Evolutionary conservation across 331 rosid species (phyloP).

Genomic region (Malus hybrid): DNA sequence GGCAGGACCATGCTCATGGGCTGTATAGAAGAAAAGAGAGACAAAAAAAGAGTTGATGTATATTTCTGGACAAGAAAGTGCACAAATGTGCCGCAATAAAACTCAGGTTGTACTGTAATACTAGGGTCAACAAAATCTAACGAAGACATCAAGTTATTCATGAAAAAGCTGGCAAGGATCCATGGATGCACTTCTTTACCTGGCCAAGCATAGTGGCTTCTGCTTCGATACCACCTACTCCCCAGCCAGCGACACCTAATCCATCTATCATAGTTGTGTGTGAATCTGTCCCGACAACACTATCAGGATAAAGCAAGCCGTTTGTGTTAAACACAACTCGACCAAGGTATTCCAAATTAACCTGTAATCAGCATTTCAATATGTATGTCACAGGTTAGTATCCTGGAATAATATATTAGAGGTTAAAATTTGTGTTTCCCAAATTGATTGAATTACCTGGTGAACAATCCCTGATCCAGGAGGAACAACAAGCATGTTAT

Average conservation of each 20-base stretch:
- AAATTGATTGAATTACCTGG: constrained; percentile 45
- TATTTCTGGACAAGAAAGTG: neutral
- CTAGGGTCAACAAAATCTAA: neutral
- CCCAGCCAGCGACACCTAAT: constrained; percentile 94
- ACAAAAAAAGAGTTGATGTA: neutral
- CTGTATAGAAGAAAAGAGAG: constrained; percentile 21
- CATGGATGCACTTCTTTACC: constrained; percentile 30
- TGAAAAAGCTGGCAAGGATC: neutral
- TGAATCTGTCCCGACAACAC: constrained; percentile 87
- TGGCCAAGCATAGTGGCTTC: constrained; percentile 93
- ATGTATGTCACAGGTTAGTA: constrained; percentile 2
- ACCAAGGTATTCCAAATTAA: constrained; percentile 80
- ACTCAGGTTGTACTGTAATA: neutral
- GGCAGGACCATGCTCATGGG: constrained; percentile 98
- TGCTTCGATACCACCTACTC: constrained; percentile 92
- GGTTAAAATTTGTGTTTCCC: neutral
- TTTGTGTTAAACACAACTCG: constrained; percentile 76
- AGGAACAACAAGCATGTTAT: constrained; percentile 86
- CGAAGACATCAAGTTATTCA: neutral
- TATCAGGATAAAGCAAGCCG: constrained; percentile 79
- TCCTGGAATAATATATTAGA: constrained; percentile 3
- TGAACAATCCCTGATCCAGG: constrained; percentile 91
- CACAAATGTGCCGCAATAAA: neutral
- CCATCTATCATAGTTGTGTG: constrained; percentile 93
- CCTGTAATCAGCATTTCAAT: constrained; percentile 42